Percentiles rank a stretch among this genome's conserved stretches.
Evolutionary conservation across 23 red algal genomes (phyloP).

Genomic region (Gracilaria gracilis): DNA sequence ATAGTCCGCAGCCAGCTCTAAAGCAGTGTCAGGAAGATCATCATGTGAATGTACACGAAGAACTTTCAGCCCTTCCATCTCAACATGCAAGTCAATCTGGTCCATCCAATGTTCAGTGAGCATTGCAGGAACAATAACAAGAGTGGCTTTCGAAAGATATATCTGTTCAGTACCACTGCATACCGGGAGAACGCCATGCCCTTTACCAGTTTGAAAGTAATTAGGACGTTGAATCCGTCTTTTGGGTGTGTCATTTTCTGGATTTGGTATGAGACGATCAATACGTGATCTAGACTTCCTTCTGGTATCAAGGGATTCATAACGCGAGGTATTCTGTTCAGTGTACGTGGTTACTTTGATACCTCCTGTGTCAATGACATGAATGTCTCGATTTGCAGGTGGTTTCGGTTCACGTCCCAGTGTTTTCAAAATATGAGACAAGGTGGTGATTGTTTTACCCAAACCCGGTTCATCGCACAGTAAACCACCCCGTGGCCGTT

Average conservation of each 20-base stretch:
- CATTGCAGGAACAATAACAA: constrained; percentile 83
- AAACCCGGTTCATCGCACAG: constrained; percentile 98
- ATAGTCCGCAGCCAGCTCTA: constrained; percentile 50
- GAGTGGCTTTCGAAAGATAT: constrained; percentile 78
- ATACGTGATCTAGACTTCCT: not conserved
- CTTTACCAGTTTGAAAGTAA: constrained; percentile 21
- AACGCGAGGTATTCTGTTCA: not conserved
- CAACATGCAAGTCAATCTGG: constrained; percentile 77
- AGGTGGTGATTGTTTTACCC: constrained; percentile 92
- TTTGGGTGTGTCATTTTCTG: not conserved
- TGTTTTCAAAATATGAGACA: constrained; percentile 87
- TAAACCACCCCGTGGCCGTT: constrained; percentile 75
- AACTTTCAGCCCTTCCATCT: constrained; percentile 22
- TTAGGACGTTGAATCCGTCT: constrained; percentile 7
- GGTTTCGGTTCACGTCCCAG: constrained; percentile 35
- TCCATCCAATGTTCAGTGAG: constrained; percentile 85
- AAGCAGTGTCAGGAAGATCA: constrained; percentile 40
- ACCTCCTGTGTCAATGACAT: not conserved
- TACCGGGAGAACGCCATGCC: constrained; percentile 28
- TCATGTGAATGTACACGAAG: not conserved
- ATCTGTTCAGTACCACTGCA: constrained; percentile 8
- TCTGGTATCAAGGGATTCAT: not conserved
- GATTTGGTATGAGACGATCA: not conserved
- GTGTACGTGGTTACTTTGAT: not conserved
- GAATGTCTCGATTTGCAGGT: not conserved